A percentile compares a stretch with the other conserved stretches of the same genome.
phyloP scores from a whole-genome alignment of 2,329 filamentous ascomycete species.

The Fusarium compactum region DNA sequence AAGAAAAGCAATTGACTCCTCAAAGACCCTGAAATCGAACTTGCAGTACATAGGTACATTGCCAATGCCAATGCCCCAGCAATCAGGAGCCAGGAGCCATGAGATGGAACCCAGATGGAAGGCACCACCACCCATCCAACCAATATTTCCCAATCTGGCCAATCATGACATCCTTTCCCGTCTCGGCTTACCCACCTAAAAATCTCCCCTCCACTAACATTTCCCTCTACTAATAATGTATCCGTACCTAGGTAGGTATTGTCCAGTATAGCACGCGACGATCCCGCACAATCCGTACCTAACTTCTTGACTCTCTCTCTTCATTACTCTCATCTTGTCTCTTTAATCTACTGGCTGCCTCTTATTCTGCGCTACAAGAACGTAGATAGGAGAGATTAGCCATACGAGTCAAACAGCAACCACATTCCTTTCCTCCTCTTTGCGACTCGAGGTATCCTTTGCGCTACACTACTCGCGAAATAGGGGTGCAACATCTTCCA shows the following conservation, averaged over 20 bases:
- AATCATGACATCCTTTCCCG: conserved; percentile 23
- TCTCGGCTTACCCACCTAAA: conserved; percentile 33
- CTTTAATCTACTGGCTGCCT: not conserved
- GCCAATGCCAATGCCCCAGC: not conserved
- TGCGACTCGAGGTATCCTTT: conserved; percentile 2
- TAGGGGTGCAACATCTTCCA: conserved; percentile 32
- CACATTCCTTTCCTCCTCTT: conserved; percentile 12
- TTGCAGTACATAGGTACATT: not conserved
- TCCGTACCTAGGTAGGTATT: not conserved
- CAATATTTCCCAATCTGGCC: not conserved
- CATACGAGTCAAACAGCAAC: not conserved
- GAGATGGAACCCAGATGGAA: conserved; percentile 9
- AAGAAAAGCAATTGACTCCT: not conserved
- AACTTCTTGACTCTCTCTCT: conserved; percentile 2
- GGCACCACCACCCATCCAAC: not conserved
- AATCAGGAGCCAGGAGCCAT: not conserved
- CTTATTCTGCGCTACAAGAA: not conserved
- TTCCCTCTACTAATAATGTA: conserved; percentile 34
- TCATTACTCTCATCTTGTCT: not conserved
- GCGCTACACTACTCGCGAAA: conserved; percentile 9
- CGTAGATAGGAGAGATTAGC: not conserved
- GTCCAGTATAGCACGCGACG: conserved; percentile 20
- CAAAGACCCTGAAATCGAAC: not conserved
- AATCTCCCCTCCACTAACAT: conserved; percentile 28
- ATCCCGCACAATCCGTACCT: conserved; percentile 38